Conservation (phyloP, 148 eudicot species). For the Salicornia ramosissima region DNA sequence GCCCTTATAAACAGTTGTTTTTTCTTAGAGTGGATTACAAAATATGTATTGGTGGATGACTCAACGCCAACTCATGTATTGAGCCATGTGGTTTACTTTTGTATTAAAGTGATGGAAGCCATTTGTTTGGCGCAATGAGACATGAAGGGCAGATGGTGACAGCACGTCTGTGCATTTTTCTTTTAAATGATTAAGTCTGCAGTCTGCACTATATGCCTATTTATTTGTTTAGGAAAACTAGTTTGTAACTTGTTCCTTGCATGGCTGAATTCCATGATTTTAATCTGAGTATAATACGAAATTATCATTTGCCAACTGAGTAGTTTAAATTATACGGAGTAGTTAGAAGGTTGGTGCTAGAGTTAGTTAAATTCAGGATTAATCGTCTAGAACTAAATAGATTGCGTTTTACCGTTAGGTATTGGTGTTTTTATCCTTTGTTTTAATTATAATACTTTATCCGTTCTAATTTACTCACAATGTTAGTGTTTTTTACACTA, state of each 20-base stretch:
- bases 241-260: not conserved
- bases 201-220: not conserved
- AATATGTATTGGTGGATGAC: not conserved
- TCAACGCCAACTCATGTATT: not conserved
- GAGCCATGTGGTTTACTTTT: not conserved
- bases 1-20: not conserved
- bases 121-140: constrained; percentile 8
- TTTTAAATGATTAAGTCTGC: not conserved
- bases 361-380: too few relatives aligned
- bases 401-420: too few relatives aligned
- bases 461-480: too few relatives aligned
- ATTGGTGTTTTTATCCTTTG: too few relatives aligned
- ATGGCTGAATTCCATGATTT: too few relatives aligned
- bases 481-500: too few relatives aligned
- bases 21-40: constrained; percentile 1
- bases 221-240: not conserved
- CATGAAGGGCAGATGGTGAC: not conserved
- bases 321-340: too few relatives aligned
- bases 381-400: too few relatives aligned
- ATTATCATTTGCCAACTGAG: too few relatives aligned
- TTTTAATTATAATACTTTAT: too few relatives aligned
- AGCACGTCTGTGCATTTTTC: not conserved
- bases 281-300: too few relatives aligned
- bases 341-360: too few relatives aligned
- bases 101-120: not conserved